phyloP scores from a whole-genome alignment of 345 rosid species.

The Euphorbia tirucalli region DNA sequence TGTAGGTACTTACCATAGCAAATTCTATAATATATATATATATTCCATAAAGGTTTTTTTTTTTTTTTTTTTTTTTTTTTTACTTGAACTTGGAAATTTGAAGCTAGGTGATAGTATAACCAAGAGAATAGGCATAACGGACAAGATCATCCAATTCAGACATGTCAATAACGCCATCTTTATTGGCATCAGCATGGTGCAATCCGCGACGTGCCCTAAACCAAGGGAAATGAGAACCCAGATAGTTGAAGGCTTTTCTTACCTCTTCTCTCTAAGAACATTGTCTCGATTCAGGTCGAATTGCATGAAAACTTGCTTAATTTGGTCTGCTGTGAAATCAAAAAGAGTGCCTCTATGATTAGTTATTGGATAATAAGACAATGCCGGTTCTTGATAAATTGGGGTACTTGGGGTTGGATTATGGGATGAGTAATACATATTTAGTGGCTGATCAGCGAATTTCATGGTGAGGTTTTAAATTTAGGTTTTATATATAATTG shows the following conservation, averaged over 20 bases:
- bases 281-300: slow-evolving; percentile 1
- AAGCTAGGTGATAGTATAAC: not conserved
- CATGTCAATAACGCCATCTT: slow-evolving; percentile 4
- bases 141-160: slow-evolving; percentile 5
- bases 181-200: not conserved
- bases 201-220: not conserved
- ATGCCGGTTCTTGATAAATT: too few species aligned
- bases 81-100: not conserved
- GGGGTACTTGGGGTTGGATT: too few species aligned
- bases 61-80: too few species aligned
- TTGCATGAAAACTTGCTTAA: slow-evolving; percentile 3
- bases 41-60: too few species aligned
- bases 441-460: too few species aligned
- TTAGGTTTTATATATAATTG: too few species aligned
- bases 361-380: not conserved
- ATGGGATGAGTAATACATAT: not conserved
- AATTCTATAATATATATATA: too few species aligned
- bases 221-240: not conserved
- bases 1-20: too few species aligned
- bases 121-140: not conserved
- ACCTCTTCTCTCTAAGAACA: not conserved
- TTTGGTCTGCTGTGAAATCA: not conserved
- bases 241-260: not conserved
- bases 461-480: too few species aligned
- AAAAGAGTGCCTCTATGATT: not conserved